Evolutionary conservation across 2,329 filamentous ascomycete genomes (phyloP), one percentile per base, ranked within the genome.

Genomic region (Ceratocystis albifundus): DNA sequence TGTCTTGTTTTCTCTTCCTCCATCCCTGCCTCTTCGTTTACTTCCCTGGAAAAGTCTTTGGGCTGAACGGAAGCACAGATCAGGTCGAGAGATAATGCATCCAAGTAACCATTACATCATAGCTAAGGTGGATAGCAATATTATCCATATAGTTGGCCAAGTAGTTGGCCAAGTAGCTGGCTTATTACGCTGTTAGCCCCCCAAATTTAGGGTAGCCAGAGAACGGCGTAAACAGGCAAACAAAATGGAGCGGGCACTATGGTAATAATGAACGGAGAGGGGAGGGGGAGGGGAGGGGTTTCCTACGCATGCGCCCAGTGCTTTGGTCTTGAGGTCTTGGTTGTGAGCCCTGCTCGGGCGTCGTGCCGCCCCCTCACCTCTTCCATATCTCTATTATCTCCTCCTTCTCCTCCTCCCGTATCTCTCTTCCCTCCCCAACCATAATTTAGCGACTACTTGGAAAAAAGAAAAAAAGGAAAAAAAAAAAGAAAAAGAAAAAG

Each of bases 31-130:
- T 36, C 32, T 53, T 53, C 25, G 6, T 53, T 20, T 53, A 22
- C 48, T 25, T 53, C 25, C 20, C 48, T 53, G 8, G 53, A 30
- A 30, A 59, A 57, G 10, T 57, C 17, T 59, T 59, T 32, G 28
- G 50, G 17, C 25, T n/a, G 28, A 30, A 59, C 28, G 53, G 28
- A 30, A 59, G 53, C 53, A 59, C 53, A 59, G 53, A 59, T 59
- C 53, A 32, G 12, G 12, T 17, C 15, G 22, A 22, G 17, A 50
- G 17, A n/a, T 15, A 36, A 8, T 36, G 32, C 8, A 10, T 10
- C 2, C 32, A 36, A 50, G 46, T 59, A 17, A 28, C 6, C 32
- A 59, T 59, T 30, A 59, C 28, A 32, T 59, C 25, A 59, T 32
- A 59, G 28, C 53, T 17, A 59, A 53, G 20, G 32, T 10, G 32